Percentiles rank a stretch among this genome's conserved stretches.
These are phyloP conservation scores for Scutellaria barbata DNA, from an alignment of 257 asterid genomes.

Conservation along the genomic window DNA sequence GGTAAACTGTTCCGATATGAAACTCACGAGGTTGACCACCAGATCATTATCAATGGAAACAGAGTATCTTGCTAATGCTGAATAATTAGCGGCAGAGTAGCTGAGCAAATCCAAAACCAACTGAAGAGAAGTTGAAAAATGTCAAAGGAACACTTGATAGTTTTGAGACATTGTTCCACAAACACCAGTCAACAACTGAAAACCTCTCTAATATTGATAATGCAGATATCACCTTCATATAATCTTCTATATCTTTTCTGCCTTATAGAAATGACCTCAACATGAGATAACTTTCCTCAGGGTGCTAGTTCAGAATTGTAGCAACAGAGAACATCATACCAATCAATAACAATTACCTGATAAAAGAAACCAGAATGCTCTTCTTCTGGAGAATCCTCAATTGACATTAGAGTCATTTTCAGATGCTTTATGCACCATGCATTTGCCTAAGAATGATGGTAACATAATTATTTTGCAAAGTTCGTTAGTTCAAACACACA, in stretches of 20 bases:
- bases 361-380: conserved; percentile 77
- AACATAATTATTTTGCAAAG: conserved; percentile 15
- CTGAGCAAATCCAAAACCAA: conserved; percentile 79
- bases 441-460: conserved; percentile 58
- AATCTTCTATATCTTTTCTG: no score
- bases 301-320: conserved; percentile 1
- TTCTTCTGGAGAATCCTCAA: conserved; percentile 92
- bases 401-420: conserved; percentile 89
- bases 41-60: conserved; percentile 54
- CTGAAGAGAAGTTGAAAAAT: conserved; percentile 53
- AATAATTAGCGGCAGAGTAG: conserved; percentile 70
- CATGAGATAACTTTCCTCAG: no score
- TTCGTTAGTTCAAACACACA: conserved; percentile 11
- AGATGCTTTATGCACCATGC: conserved; percentile 91
- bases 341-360: conserved; percentile 59
- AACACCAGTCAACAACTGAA: background rate
- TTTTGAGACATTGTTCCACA: conserved; percentile 11
- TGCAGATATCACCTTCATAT: no score
- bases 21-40: conserved; percentile 59
- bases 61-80: conserved; percentile 71
- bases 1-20: conserved; percentile 71
- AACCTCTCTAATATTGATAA: no score
- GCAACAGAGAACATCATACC: conserved; percentile 20
- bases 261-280: no score
- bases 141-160: conserved; percentile 31